Percentiles rank a stretch among this genome's conserved stretches.
phyloP scores from a whole-genome alignment of 257 asterid species.

The Misopates orontium region DNA sequence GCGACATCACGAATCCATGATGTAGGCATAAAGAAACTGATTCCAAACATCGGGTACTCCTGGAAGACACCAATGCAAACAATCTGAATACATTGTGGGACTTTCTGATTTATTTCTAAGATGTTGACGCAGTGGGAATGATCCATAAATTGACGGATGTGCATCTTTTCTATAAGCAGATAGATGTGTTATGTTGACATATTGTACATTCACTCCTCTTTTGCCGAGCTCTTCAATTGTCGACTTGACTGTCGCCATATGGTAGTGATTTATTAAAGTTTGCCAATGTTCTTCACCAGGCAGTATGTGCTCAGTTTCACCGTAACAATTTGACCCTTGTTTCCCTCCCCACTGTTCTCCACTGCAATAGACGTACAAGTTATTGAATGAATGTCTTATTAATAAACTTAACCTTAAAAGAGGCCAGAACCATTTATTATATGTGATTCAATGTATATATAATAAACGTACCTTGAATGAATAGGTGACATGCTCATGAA shows the following conservation, averaged over 20 bases:
- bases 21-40: constrained; percentile 32
- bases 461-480: constrained; percentile 22
- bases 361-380: not conserved
- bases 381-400: not conserved
- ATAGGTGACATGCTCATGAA: constrained; percentile 60
- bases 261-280: not conserved
- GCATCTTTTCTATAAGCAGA: constrained; percentile 41
- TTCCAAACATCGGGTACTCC: constrained; percentile 47
- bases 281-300: not conserved
- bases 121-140: not conserved
- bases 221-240: not conserved
- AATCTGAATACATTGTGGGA: constrained; percentile 29
- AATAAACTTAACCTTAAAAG: not conserved
- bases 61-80: constrained; percentile 46
- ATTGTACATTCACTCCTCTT: constrained; percentile 17
- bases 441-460: not conserved
- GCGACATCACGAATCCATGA: constrained; percentile 10
- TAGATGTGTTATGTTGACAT: constrained; percentile 36
- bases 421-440: not conserved
- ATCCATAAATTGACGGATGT: constrained; percentile 38
- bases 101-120: constrained; percentile 10
- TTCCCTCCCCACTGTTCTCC: not conserved
- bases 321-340: not conserved
- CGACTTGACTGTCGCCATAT: constrained; percentile 2
- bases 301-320: not conserved